Evolutionary conservation across 179 eudicot genomes (phyloP), one percentile per base, ranked within the genome.

Genomic region (Actinidia arguta): DNA sequence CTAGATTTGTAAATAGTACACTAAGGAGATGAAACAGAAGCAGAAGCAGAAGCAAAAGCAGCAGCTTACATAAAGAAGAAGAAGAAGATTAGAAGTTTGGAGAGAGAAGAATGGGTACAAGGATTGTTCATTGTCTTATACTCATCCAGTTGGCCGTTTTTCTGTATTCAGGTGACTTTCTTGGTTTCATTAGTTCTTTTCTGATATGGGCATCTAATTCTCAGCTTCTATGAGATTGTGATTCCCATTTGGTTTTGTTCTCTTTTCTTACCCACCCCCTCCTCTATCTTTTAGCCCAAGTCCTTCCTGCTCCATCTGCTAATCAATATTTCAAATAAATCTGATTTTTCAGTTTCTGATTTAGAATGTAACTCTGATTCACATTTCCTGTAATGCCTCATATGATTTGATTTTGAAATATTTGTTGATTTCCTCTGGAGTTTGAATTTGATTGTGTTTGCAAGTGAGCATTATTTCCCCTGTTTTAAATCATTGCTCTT

Each of bases 121-220:
- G 77, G 76, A 61, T 61, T 76, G 24, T 55, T 72, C 73, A 59
- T 72, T 75, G 67, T 75, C 76, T 87, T 12, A 2, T 68, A 66
- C 22, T 84, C 79, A 51, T 87, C 63, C 85, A 75, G 9, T 75
- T 87, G 50, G 76, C 75, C 51, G 62, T 75, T 75, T 44, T 76
- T 16, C 77, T 82, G 31, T 80, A 72, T 80, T 80, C 85, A 85
- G 89, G 89, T 87, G 51, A 83, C 48, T 77, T 73, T 17, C 69
- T 69, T 55, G 47, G 6, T 61, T 39, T 17, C 51, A 42, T 13
- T 42, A 44, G 1, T 25, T 77, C 36, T 31, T 24, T 46, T 50
- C 64, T 44, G 52, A 14, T 39, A 22, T 63, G 73, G 75, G 67
- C 3, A 50, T 73, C 76, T 73, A 39, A 63, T 51, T 76, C 68